phyloP scores from a whole-genome alignment of 2,329 filamentous ascomycete species.

The Hypoxylon sp. region DNA sequence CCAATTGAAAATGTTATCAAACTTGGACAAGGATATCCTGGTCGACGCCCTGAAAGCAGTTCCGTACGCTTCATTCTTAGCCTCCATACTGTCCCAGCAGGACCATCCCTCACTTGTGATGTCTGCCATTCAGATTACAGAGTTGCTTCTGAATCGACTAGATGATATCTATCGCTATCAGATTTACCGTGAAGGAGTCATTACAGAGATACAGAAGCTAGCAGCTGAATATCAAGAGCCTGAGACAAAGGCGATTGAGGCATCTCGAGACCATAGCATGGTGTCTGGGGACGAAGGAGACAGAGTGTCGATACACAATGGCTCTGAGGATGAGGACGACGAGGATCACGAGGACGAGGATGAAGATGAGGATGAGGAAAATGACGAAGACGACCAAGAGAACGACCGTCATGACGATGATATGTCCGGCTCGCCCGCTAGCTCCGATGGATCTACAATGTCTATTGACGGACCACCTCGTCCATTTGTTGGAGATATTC shows the following conservation, averaged over 20 bases:
- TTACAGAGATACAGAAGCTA: slow-evolving; percentile 88
- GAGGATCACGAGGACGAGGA: slow-evolving; percentile 66
- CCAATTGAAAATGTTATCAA: slow-evolving; percentile 98
- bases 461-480: slow-evolving; percentile 71
- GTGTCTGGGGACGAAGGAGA: slow-evolving; percentile 57
- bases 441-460: slow-evolving; percentile 77
- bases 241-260: slow-evolving; percentile 52
- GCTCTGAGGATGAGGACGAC: slow-evolving; percentile 66
- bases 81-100: slow-evolving; percentile 94
- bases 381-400: slow-evolving; percentile 67
- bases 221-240: slow-evolving; percentile 66
- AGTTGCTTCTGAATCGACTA: slow-evolving; percentile 86
- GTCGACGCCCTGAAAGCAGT: slow-evolving; percentile 88
- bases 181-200: slow-evolving; percentile 96
- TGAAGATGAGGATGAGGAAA: slow-evolving; percentile 67
- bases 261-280: slow-evolving; percentile 51
- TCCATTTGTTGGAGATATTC: slow-evolving; percentile 63
- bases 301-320: slow-evolving; percentile 59
- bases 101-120: slow-evolving; percentile 91
- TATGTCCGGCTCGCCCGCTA: slow-evolving; percentile 75
- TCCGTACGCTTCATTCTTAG: slow-evolving; percentile 94
- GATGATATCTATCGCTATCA: slow-evolving; percentile 94
- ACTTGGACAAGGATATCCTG: slow-evolving; percentile 87
- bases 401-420: slow-evolving; percentile 66
- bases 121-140: slow-evolving; percentile 88